These are phyloP conservation scores for Botrytis paeoniae DNA, from an alignment of 2,329 filamentous ascomycete genomes.

Conservation along the genomic window DNA sequence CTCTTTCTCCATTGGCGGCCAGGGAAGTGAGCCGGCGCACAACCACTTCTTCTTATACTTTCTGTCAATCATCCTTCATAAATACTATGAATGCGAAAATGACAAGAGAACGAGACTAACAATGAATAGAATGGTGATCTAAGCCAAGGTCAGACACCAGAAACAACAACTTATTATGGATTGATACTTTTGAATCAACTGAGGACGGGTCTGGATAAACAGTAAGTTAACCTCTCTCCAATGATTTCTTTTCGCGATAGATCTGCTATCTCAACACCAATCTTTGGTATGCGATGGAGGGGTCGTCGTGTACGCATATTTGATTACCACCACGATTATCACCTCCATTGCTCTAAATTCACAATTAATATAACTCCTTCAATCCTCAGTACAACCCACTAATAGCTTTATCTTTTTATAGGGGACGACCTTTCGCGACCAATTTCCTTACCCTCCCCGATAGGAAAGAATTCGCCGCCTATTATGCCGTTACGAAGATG, in stretches of 20 bases:
- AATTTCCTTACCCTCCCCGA: slow-evolving; percentile 72
- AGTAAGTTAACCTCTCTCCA: slow-evolving; percentile 50
- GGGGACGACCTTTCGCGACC: slow-evolving; percentile 70
- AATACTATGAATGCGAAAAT: slow-evolving; percentile 2
- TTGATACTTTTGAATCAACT: slow-evolving; percentile 72
- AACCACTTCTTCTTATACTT: slow-evolving; percentile 12
- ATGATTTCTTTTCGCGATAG: slow-evolving; percentile 1
- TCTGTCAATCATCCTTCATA: slow-evolving; percentile 1
- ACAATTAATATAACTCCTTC: neutral
- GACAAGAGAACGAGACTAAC: slow-evolving; percentile 35
- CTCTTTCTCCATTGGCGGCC: slow-evolving; percentile 29
- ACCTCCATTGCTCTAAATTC: neutral
- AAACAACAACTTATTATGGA: slow-evolving; percentile 69
- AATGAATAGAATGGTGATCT: slow-evolving; percentile 30
- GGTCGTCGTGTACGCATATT: neutral
- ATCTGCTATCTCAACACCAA: slow-evolving; percentile 1
- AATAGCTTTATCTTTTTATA: slow-evolving; percentile 37
- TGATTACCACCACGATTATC: neutral
- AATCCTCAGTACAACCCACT: slow-evolving; percentile 2
- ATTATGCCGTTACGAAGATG: slow-evolving; percentile 73
- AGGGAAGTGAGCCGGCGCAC: slow-evolving; percentile 28
- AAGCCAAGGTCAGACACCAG: slow-evolving; percentile 52
- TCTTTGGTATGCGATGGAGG: neutral
- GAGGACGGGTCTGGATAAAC: slow-evolving; percentile 75
- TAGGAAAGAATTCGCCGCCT: slow-evolving; percentile 62